Evolutionary conservation across 495 filamentous ascomycete genomes (phyloP), one percentile per base, ranked within the genome.

Genomic region (Aspergillus ellipticus): DNA sequence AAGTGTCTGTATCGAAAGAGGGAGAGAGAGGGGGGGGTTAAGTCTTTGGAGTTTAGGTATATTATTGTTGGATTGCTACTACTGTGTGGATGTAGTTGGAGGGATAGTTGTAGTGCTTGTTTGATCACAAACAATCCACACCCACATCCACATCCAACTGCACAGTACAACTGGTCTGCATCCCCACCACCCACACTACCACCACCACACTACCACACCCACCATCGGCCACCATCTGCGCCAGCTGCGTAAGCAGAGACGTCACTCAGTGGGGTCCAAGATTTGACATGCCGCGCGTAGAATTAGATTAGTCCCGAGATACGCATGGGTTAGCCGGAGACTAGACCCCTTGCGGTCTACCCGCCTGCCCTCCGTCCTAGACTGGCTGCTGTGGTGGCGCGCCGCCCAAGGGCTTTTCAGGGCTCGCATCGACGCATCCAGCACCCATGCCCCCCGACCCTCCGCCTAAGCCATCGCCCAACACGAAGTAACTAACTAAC

Each of bases 191-290:
- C n/a, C 5, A 43, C 19, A 22, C 31, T 28, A 3, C 26, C 31
- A 17, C 45, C n/a, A n/a, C 55, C 49, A 49, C 52, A 24, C n/a
- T 28, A 35, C 37, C 54, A 51, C 57, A 53, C 43, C 28, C 52
- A 39, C 53, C 46, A 28, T 50, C 35, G 20, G n/a, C 35, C 35
- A 39, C 35, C n/a, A 39, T 13, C 35, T 15, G n/a, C 35, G 35
- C 35, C 35, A 53, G 53, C 57, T 58, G 55, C 61, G 57, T 64
- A 60, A 64, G 58, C 62, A 49, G 50, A 64, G 55, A 61, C 62
- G 62, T 59, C 62, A 64, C 53, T 52, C 24, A 51, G 62, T 64
- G 58, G 62, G 62, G 62, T 49, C 49, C 45, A 42, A 29, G 45
- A 49, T 54, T 42, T 47, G 20, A 54, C 45, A 58, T 42, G 33